Base-by-base conservation (phyloP, 176 grass and related monocot genomes). In the Musa acuminata region DNA sequence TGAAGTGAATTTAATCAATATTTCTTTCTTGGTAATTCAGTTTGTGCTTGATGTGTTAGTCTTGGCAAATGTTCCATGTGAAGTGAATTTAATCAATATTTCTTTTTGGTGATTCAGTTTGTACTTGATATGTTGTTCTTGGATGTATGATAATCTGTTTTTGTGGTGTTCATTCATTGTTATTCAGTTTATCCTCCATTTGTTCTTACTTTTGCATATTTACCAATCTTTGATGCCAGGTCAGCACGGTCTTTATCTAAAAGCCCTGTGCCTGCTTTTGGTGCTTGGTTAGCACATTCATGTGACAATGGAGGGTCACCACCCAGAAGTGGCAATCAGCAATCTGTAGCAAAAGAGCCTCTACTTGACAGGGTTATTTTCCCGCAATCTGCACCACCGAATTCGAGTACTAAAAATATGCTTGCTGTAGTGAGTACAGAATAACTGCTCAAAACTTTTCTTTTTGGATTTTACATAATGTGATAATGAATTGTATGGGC, bases 181-280 rank as follows among this genome's bases (percentile, higher is more conserved):
- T 10, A 1, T 22, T 16, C 52, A 2, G 0, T 50, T 22, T 2
- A 22, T 20, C n/a, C 7, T 59, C 48, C 21, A 62, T 24, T n/a
- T 63, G 57, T 77, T 77, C 3, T 55, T 66, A 65, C 20, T 52
- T 77, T 64, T 52, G 51, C 60, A 52, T 48, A 52, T 17, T 73
- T 58, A 81, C 23, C 50, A 19, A 11, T 79, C 43, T 67, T 55
- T 8, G 10, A 14, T 67, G 20, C 67, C 83, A 99, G 95, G 82
- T 99, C 95, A 78, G 95, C 95, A 53, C 86, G 95, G 77, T 99
- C 91, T 75, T 77, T 99, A 55, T 91, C 95, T 27, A 91, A 78
- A 17, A 99, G 91, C 67, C 95, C 91, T 52, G 66, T 94, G 72
- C 86, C 88, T 50, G 83, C 65, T 58, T 43, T 81, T 60, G 80